Percentiles rank a stretch among this genome's conserved stretches.
Conservation (phyloP, 139 green algal species). For the Deuterostichococcus epilithicus region DNA sequence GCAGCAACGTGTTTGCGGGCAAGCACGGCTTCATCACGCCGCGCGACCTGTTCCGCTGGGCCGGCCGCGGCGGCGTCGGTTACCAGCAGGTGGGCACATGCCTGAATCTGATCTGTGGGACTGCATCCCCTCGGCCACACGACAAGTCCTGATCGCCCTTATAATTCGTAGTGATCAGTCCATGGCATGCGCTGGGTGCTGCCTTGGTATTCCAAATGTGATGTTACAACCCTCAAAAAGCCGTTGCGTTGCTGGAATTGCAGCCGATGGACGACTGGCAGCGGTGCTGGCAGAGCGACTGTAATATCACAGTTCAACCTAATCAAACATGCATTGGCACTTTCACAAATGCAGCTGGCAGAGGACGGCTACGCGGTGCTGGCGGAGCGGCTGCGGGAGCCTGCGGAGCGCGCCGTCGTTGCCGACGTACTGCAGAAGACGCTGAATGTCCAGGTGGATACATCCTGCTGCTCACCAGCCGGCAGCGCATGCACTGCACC, state of each 20-base stretch:
- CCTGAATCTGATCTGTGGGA: too few species aligned
- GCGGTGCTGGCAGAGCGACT: too few species aligned
- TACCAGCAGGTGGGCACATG: constrained; percentile 68
- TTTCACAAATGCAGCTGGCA: constrained; percentile 55
- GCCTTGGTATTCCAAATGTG: too few species aligned
- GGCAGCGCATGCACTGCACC: neutral
- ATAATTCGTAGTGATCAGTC: too few species aligned
- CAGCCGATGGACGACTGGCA: too few species aligned
- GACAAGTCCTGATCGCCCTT: too few species aligned
- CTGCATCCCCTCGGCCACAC: too few species aligned
- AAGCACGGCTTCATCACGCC: constrained; percentile 96
- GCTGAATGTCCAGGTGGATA: constrained; percentile 56
- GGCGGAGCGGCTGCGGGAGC: constrained; percentile 78
- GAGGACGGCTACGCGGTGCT: constrained; percentile 87
- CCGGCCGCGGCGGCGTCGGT: constrained; percentile 69
- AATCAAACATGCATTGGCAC: too few species aligned
- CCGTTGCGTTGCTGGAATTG: too few species aligned
- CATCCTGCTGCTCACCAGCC: constrained; percentile 1
- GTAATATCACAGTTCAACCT: too few species aligned
- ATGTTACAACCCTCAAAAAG: too few species aligned
- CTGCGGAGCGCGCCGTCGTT: constrained; percentile 73
- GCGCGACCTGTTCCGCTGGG: constrained; percentile 93
- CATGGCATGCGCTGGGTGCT: too few species aligned
- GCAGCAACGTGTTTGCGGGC: constrained; percentile 82
- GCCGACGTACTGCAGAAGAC: constrained; percentile 60